Evolutionary conservation across 2,329 filamentous ascomycete genomes (phyloP).

Genomic region (Dactylonectria estremocensis): DNA sequence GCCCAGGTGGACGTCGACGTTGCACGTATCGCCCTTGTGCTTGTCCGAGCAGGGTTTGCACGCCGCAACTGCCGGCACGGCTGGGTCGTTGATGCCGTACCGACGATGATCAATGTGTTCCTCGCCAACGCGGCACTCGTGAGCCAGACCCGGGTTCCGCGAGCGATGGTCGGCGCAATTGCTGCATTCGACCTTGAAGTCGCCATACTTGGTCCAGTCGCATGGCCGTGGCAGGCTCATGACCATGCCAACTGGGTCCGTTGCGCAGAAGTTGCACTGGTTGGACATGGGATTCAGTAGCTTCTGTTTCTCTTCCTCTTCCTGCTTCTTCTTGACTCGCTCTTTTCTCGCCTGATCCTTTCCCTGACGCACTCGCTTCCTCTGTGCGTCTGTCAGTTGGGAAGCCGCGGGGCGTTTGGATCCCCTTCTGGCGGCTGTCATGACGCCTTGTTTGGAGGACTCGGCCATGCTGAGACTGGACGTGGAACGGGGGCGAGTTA

Average conservation of each 20-base stretch:
- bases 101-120: constrained; percentile 24
- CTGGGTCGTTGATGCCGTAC: constrained; percentile 32
- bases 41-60: constrained; percentile 19
- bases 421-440: background rate
- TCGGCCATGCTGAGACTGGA: background rate
- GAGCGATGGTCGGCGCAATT: constrained; percentile 42
- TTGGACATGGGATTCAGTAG: background rate
- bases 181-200: constrained; percentile 29
- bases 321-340: background rate
- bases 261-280: constrained; percentile 37
- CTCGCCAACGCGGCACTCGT: constrained; percentile 19
- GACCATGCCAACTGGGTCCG: constrained; percentile 21
- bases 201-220: constrained; percentile 6
- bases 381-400: background rate
- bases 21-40: constrained; percentile 12
- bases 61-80: background rate
- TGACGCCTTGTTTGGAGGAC: background rate
- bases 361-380: background rate
- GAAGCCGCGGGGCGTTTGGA: background rate
- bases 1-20: constrained; percentile 35
- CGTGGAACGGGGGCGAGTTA: no score
- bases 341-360: background rate
- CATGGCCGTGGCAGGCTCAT: constrained; percentile 6
- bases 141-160: background rate
- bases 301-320: background rate